These are phyloP conservation scores for Colletotrichum filicis DNA, from an alignment of 2,329 filamentous ascomycete genomes.

Conservation along the genomic window DNA sequence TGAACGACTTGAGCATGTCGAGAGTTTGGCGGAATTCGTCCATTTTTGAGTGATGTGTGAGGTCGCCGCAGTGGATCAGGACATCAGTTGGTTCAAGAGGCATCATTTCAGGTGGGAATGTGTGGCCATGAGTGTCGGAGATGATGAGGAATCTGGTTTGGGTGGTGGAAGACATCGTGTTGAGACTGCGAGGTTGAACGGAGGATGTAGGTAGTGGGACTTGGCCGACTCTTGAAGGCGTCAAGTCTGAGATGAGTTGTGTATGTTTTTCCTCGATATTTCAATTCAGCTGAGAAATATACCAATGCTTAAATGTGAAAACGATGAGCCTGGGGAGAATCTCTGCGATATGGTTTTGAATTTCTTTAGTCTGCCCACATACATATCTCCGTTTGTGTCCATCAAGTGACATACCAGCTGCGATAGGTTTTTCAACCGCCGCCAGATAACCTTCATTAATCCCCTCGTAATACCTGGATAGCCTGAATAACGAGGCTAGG, in stretches of 20 bases:
- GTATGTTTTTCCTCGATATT: not conserved
- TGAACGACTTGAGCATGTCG: conserved; percentile 47
- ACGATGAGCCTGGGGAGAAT: not conserved
- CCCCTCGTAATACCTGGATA: too few species aligned
- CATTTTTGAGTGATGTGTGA: conserved; percentile 56
- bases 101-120: not conserved
- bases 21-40: conserved; percentile 51
- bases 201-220: not conserved
- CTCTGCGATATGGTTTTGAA: not conserved
- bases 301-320: not conserved
- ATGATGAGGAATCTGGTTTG: not conserved
- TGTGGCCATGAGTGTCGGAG: not conserved
- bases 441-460: too few species aligned
- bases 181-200: not conserved
- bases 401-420: not conserved
- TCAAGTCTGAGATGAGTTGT: not conserved
- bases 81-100: conserved; percentile 50
- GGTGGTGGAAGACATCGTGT: not conserved
- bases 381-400: not conserved
- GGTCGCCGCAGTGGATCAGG: conserved; percentile 61
- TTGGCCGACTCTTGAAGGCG: not conserved
- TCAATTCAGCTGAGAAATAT: not conserved
- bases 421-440: too few species aligned
- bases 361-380: not conserved
- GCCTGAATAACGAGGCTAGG: too few species aligned